These are phyloP conservation scores for Leishmania tarentolae DNA, from an alignment of 208 protist genomes.

Conservation along the genomic window DNA sequence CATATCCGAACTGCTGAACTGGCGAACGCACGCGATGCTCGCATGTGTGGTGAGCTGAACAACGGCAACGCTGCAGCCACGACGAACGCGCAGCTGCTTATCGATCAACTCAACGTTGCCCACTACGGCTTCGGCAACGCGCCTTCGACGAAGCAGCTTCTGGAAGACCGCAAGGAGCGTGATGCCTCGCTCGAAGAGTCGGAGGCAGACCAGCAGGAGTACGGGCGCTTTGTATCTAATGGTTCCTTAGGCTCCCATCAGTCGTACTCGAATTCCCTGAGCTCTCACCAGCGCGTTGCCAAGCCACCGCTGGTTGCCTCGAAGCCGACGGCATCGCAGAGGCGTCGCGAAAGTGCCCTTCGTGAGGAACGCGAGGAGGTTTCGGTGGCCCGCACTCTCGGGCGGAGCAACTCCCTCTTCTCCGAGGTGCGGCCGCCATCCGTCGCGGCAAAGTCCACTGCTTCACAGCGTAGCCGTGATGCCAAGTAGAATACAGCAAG, in stretches of 20 bases:
- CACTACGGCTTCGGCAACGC: slow-evolving; percentile 78
- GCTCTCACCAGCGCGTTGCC: slow-evolving; percentile 19
- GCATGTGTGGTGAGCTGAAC: slow-evolving; percentile 72
- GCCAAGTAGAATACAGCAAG: not conserved
- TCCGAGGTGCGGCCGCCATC: slow-evolving; percentile 30
- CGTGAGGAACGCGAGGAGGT: slow-evolving; percentile 34
- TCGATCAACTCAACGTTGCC: slow-evolving; percentile 76
- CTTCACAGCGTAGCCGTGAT: slow-evolving; percentile 35
- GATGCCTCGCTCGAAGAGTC: slow-evolving; percentile 35
- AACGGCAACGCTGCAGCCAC: slow-evolving; percentile 64
- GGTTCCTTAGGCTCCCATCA: slow-evolving; percentile 19
- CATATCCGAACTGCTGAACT: slow-evolving; percentile 54
- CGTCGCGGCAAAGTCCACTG: slow-evolving; percentile 25
- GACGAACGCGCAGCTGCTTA: slow-evolving; percentile 64
- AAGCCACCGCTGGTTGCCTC: slow-evolving; percentile 43
- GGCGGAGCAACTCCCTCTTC: slow-evolving; percentile 34
- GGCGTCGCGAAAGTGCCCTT: slow-evolving; percentile 40
- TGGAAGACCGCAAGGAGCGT: slow-evolving; percentile 54
- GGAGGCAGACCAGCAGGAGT: slow-evolving; percentile 27
- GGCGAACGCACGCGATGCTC: slow-evolving; percentile 59
- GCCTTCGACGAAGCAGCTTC: slow-evolving; percentile 55
- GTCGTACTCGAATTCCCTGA: slow-evolving; percentile 30
- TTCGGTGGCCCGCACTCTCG: slow-evolving; percentile 7
- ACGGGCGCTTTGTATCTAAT: slow-evolving; percentile 17
- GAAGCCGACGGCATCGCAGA: slow-evolving; percentile 57